Base-by-base conservation (phyloP, 768 basidiomycete genomes). In the Kwoniella newhampshirensis region DNA sequence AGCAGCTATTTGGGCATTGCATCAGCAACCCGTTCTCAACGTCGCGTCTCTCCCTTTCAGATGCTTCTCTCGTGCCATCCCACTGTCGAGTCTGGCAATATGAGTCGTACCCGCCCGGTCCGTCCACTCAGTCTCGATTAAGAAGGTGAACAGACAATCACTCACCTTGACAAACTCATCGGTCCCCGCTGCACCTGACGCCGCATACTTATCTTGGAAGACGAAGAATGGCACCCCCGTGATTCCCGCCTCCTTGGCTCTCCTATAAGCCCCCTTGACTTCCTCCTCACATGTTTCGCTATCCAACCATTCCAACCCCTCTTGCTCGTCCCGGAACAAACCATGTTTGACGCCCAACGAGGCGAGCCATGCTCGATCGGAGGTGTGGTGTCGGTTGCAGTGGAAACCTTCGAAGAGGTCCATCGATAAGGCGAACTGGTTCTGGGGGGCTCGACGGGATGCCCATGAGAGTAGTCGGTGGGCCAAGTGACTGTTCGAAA, bases 211-310 rank as follows among this genome's bases (percentile, higher is more conserved):
- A 20, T 59, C 63, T 26, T 70, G 60, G 36, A 70, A 62, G 21
- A 70, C 61, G 44, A 64, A 70, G 59, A 70, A 70, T 23, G 68
- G 68, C 2, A 67, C 66, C 4, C 66, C 68, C 8, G 66, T 67
- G 9, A 70, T 59, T 9, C 68, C 68, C 51, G 67, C 30, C 20
- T 45, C 30, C 18, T 50, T 27, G 2, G 68, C 65, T 2, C 41
- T 51, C 8, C 15, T 32, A 60, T 70, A 70, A 4, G 46, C 60
- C 51, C 52, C 56, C 54, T 54, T 60, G 3, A 67, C 66, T 45
- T 70, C 59, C 36, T 28, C 49, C 48, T 66, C 65, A 21, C 47
- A 65, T 43, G 65, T 58, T 20, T 63, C 46, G 17, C 53, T 40
- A 15, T 62, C 49, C 20, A 70, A 36, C 60, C 63, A 70, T 4